Conservation (phyloP, 2,329 filamentous ascomycete genomes). For the Aspergillus aculeatinus region DNA sequence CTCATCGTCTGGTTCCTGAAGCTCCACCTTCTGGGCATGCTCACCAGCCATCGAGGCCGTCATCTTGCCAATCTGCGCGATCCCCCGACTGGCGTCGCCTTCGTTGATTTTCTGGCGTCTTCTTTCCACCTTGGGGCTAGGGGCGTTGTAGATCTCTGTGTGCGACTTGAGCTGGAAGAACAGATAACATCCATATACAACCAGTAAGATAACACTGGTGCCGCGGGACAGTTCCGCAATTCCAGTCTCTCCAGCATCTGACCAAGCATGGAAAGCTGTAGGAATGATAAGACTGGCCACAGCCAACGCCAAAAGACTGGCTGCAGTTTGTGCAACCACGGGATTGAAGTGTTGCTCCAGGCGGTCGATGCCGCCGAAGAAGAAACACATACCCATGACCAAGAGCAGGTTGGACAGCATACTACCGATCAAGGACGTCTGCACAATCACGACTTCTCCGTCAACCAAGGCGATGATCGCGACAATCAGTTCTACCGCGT, state of each 20-base stretch:
- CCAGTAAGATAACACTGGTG: slow-evolving; percentile 73
- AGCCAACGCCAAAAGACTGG: slow-evolving; percentile 74
- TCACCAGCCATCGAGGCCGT: slow-evolving; percentile 52
- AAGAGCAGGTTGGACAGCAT: slow-evolving; percentile 89
- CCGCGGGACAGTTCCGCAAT: slow-evolving; percentile 38
- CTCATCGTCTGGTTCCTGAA: slow-evolving; percentile 62
- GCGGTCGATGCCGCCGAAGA: slow-evolving; percentile 77
- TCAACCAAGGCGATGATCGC: slow-evolving; percentile 78
- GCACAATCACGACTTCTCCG: slow-evolving; percentile 76
- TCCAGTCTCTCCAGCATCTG: slow-evolving; percentile 32
- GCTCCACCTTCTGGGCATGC: slow-evolving; percentile 48
- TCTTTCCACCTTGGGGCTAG: slow-evolving; percentile 74
- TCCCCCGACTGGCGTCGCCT: slow-evolving; percentile 50
- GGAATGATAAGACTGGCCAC: slow-evolving; percentile 84
- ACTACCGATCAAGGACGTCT: slow-evolving; percentile 87
- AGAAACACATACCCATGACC: slow-evolving; percentile 90
- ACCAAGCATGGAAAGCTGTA: slow-evolving; percentile 72
- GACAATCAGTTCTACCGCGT: slow-evolving; percentile 86
- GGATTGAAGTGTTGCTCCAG: slow-evolving; percentile 87
- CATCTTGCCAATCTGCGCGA: slow-evolving; percentile 56
- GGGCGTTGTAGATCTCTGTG: slow-evolving; percentile 72
- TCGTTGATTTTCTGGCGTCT: slow-evolving; percentile 47
- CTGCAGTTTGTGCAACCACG: slow-evolving; percentile 85
- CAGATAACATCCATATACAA: slow-evolving; percentile 81
- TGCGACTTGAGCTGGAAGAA: slow-evolving; percentile 92